Conservation (phyloP, 2,329 filamentous ascomycete genomes). For the Cladobotryum protrusum region DNA sequence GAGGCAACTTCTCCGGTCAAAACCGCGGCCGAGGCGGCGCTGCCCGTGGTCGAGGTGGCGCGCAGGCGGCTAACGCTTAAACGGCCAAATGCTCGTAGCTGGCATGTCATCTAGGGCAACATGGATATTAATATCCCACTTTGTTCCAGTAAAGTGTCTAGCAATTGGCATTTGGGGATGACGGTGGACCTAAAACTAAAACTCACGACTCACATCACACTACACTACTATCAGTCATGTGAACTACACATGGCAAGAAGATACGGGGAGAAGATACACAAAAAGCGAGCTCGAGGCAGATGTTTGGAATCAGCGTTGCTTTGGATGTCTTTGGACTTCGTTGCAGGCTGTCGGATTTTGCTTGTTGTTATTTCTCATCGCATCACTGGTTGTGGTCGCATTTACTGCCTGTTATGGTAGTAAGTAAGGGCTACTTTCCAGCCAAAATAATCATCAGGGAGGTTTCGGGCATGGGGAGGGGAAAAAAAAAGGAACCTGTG, state of each 20-base stretch:
- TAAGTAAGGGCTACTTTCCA: slow-evolving; percentile 1
- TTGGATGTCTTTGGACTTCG: slow-evolving; percentile 2
- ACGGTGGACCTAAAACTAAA: too few species aligned
- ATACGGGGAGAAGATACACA: too few species aligned
- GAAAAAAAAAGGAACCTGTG: slow-evolving; percentile 6
- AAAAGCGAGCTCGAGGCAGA: not conserved
- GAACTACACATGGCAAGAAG: too few species aligned
- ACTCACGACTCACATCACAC: too few species aligned
- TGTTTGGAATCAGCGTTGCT: not conserved
- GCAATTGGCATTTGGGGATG: too few species aligned
- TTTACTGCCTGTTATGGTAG: slow-evolving; percentile 9
- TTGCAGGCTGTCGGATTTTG: slow-evolving; percentile 12
- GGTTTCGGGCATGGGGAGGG: not conserved
- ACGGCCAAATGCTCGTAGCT: too few species aligned
- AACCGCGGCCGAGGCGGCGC: slow-evolving; percentile 60
- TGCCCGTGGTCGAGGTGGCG: slow-evolving; percentile 57
- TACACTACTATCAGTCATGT: too few species aligned
- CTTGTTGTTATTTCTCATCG: slow-evolving; percentile 14
- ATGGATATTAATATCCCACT: too few species aligned
- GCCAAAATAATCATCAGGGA: slow-evolving; percentile 1
- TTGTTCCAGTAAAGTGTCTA: too few species aligned
- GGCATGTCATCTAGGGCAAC: too few species aligned
- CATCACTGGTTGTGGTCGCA: slow-evolving; percentile 15
- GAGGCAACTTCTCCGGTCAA: slow-evolving; percentile 64
- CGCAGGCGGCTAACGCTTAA: slow-evolving; percentile 45